Evolutionary conservation across 306 rosid species (phyloP).

Genomic region (Vigna mungo): DNA sequence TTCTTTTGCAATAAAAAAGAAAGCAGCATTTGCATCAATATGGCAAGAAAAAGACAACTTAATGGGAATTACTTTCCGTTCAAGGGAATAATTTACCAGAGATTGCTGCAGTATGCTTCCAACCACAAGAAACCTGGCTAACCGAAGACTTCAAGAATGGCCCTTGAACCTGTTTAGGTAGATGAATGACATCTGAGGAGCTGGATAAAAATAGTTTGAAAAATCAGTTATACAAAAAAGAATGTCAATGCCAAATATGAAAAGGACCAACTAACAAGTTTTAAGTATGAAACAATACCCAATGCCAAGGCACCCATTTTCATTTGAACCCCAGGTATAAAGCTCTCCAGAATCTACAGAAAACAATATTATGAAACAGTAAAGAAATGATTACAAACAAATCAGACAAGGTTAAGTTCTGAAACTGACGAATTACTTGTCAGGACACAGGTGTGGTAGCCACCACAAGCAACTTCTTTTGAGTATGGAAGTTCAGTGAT

Average conservation of each 20-base stretch:
- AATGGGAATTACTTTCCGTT: not conserved
- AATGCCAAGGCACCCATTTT: constrained; percentile 95
- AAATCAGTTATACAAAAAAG: constrained; percentile 22
- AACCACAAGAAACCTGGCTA: constrained; percentile 95
- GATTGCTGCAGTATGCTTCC: constrained; percentile 96
- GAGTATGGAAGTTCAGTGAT: constrained; percentile 71
- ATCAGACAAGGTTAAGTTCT: constrained; percentile 33
- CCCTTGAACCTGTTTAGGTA: constrained; percentile 85
- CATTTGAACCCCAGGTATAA: constrained; percentile 98
- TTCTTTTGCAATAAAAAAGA: not conserved
- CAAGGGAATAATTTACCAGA: constrained; percentile 59
- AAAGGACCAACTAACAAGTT: constrained; percentile 27
- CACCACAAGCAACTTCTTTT: constrained; percentile 89
- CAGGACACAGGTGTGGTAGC: constrained; percentile 88
- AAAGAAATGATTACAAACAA: constrained; percentile 25
- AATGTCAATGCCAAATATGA: constrained; percentile 28
- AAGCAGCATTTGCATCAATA: constrained; percentile 15
- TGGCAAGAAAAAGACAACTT: constrained; percentile 2
- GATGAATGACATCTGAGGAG: constrained; percentile 66
- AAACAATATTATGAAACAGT: constrained; percentile 40
- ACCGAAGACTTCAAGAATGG: constrained; percentile 76
- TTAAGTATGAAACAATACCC: constrained; percentile 61
- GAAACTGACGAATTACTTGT: constrained; percentile 71
- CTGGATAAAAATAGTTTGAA: constrained; percentile 45
- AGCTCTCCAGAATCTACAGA: constrained; percentile 73